Conservation (phyloP, 352 stramenopile genomes). For the Globisporangium solare region DNA sequence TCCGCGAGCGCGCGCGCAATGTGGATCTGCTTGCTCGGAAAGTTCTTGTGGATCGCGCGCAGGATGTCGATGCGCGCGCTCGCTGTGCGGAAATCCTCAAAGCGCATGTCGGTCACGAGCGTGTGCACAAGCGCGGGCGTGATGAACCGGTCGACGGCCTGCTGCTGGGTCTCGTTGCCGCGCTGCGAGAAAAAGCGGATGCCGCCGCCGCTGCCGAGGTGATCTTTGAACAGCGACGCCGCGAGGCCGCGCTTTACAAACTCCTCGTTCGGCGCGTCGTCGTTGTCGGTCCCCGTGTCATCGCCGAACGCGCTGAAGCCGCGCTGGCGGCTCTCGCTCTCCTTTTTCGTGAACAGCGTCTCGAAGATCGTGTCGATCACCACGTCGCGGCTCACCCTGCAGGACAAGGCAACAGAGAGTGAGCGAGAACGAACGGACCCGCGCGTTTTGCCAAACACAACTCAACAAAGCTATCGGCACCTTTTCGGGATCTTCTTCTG, state of each 20-base stretch:
- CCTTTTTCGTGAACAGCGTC: slow-evolving; percentile 54
- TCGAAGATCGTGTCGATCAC: slow-evolving; percentile 82
- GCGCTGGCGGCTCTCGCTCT: slow-evolving; percentile 15
- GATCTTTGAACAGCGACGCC: slow-evolving; percentile 71
- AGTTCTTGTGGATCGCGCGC: slow-evolving; percentile 83
- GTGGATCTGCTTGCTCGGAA: slow-evolving; percentile 57
- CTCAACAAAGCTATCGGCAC: no score
- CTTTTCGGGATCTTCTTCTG: slow-evolving; percentile 74
- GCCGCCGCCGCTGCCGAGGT: slow-evolving; percentile 25
- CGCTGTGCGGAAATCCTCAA: slow-evolving; percentile 83
- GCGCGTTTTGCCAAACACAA: background rate
- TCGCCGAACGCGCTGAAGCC: slow-evolving; percentile 66
- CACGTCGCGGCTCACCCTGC: slow-evolving; percentile 65
- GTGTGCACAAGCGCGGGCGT: slow-evolving; percentile 71
- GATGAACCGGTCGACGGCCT: slow-evolving; percentile 66
- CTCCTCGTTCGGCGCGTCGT: slow-evolving; percentile 73
- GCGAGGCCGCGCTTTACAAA: slow-evolving; percentile 81
- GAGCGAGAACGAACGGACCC: background rate
- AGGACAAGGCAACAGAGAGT: background rate
- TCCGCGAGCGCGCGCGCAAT: slow-evolving; percentile 71
- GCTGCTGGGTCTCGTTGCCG: slow-evolving; percentile 34
- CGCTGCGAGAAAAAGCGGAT: slow-evolving; percentile 19
- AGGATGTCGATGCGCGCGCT: slow-evolving; percentile 78
- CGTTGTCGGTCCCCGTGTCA: slow-evolving; percentile 71
- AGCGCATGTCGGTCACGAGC: slow-evolving; percentile 75